Evolutionary conservation across 352 stramenopile genomes (phyloP), one percentile per base, ranked within the genome.

Genomic region (Phytopythium ostracodes): DNA sequence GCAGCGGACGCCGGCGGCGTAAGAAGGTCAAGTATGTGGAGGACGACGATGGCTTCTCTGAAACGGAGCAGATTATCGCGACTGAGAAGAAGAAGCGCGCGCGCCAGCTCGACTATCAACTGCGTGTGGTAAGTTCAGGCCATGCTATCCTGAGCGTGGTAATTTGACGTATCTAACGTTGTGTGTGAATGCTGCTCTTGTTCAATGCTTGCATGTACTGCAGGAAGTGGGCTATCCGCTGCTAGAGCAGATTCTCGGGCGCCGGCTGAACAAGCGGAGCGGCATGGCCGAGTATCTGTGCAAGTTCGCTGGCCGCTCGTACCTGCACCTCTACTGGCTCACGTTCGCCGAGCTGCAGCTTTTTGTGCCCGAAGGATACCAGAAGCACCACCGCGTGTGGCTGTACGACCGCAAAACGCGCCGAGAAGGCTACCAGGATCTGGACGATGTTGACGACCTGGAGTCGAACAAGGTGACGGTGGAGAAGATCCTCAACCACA

Each of bases 401-500:
- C 60, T 87, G 20, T 96, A 94, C 61, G 88, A 96, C 65, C 81
- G 84, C 43, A 95, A 94, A 60, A 59, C 92, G 40, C 66, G 77
- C 29, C 80, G 87, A 27, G 86, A 94, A 65, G 88, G 88, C 38
- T 94, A 95, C 63, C 77, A 91, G 53, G 77, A 92, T 50, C 61
- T 92, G 29, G 86, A 96, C 58, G 88, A 96, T 60, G 88, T 94
- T 11, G 88, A 96, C 53, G 88, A 96, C 55, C 59, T 96, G 1
- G 87, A 96, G 51, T 77, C 83, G 17, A 93, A 93, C 66, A 94
- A 94, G 63, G 70, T 94, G 24, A 93, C 85, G 11, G 84, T 94
- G 35, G 87, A 96, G 62, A 96, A 92, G 63, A 94, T 96, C 15
- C 65, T 96, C 60, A 94, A 78, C 60, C 87, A 96, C 64, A 91